Evolutionary conservation across 192 early-diverging fungal species (phyloP).

Genomic region (Lunasporangiospora selenospora): DNA sequence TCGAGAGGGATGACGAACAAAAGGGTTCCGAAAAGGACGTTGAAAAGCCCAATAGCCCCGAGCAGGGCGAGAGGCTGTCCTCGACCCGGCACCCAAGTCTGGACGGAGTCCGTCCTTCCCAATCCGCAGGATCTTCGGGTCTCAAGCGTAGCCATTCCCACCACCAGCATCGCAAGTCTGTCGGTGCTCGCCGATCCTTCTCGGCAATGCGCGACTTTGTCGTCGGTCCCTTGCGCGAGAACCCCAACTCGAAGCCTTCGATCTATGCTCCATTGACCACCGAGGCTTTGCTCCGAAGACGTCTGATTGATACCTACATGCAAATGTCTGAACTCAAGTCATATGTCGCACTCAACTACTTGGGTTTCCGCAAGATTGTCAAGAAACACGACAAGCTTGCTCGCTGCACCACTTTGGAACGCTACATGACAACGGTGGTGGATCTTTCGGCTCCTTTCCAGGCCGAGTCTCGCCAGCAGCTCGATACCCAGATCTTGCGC

Average conservation of each 20-base stretch:
- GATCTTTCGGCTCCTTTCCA: conserved; percentile 63
- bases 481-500: conserved; percentile 59
- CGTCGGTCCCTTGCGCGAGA: conserved; percentile 28
- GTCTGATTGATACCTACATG: conserved; percentile 52
- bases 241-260: conserved; percentile 33
- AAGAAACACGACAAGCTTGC: conserved; percentile 97
- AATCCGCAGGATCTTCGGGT: background rate
- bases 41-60: background rate
- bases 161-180: background rate
- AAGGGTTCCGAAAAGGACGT: background rate
- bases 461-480: conserved; percentile 51
- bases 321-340: conserved; percentile 81
- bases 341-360: conserved; percentile 85
- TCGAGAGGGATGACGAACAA: conserved; percentile 24
- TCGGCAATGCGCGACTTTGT: conserved; percentile 23
- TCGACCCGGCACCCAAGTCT: conserved; percentile 9
- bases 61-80: background rate
- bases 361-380: conserved; percentile 89
- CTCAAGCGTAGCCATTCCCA: conserved; percentile 10
- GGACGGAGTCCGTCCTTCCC: background rate
- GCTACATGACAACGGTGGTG: conserved; percentile 58
- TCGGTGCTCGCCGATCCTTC: conserved; percentile 7
- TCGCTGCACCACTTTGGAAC: conserved; percentile 47
- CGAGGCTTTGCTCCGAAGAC: conserved; percentile 37
- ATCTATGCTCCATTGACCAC: conserved; percentile 41